A percentile compares a stretch with the other conserved stretches of the same genome.
Evolutionary conservation across 2,329 filamentous ascomycete species (phyloP).

Genomic region (Cladosporium sp.): DNA sequence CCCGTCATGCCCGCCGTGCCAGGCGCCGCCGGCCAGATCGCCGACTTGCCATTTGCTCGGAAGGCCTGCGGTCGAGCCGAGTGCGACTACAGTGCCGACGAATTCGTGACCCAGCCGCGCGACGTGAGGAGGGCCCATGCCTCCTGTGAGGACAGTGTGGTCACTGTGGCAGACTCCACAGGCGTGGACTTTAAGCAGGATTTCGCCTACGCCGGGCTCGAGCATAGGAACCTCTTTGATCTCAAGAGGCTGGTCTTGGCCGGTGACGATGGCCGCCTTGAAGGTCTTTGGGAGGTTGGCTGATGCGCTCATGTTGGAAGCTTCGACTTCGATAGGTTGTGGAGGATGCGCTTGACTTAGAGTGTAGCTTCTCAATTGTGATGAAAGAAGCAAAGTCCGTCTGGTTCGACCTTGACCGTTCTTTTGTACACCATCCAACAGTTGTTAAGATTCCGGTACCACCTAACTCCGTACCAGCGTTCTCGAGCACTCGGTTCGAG

Average conservation of each 20-base stretch:
- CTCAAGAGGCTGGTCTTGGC: conserved; percentile 53
- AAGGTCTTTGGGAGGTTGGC: conserved; percentile 59
- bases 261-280: conserved; percentile 65
- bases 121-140: conserved; percentile 51
- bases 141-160: conserved; percentile 49
- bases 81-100: conserved; percentile 63
- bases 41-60: conserved; percentile 64
- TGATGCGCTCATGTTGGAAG: not conserved
- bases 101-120: conserved; percentile 64
- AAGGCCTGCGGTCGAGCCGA: conserved; percentile 54
- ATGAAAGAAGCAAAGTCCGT: not conserved
- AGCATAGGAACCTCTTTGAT: conserved; percentile 63
- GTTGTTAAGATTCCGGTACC: not conserved
- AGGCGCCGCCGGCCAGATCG: conserved; percentile 67
- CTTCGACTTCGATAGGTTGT: not conserved
- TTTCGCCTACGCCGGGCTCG: conserved; percentile 57
- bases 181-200: conserved; percentile 71
- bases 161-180: conserved; percentile 74
- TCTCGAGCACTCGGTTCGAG: not conserved
- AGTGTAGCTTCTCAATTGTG: not conserved
- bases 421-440: not conserved
- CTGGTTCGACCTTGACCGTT: not conserved
- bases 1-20: conserved; percentile 68
- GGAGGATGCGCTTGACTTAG: not conserved
- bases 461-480: not conserved